Percentiles rank a stretch among this genome's conserved stretches.
phyloP scores from a whole-genome alignment of 768 basidiomycete genomes.

The Mycena sanguinolenta region DNA sequence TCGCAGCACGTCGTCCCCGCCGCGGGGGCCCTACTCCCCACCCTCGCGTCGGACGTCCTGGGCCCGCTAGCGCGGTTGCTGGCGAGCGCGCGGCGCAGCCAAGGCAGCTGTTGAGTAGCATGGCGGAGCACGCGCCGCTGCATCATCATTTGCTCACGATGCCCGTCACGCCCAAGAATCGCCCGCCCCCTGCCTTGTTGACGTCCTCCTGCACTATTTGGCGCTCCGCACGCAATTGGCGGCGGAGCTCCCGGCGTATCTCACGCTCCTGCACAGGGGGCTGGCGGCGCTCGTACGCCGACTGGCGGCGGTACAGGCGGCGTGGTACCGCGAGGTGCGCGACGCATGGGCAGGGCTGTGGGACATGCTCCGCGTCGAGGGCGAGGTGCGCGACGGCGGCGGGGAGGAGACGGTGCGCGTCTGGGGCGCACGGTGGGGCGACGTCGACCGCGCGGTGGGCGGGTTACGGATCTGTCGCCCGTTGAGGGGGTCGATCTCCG shows the following conservation, averaged over 20 bases:
- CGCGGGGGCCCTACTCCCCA: conserved; percentile 52
- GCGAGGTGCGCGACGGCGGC: conserved; percentile 76
- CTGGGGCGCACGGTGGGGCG: conserved; percentile 78
- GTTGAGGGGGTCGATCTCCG: conserved; percentile 16
- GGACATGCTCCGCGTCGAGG: conserved; percentile 83
- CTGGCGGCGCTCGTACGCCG: conserved; percentile 64
- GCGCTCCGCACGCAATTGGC: conserved; percentile 81
- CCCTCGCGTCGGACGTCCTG: conserved; percentile 51
- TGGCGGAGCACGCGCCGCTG: conserved; percentile 80
- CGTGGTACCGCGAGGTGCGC: conserved; percentile 71
- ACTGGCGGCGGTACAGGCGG: conserved; percentile 68
- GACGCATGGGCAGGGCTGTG: conserved; percentile 85
- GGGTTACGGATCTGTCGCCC: conserved; percentile 50
- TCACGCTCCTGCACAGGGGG: conserved; percentile 71
- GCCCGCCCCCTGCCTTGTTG: conserved; percentile 77
- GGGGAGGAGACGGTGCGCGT: conserved; percentile 78
- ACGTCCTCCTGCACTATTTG: conserved; percentile 82
- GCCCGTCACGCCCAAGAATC: conserved; percentile 70
- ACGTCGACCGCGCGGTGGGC: conserved; percentile 67
- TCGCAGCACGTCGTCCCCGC: conserved; percentile 66
- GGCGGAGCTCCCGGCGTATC: conserved; percentile 76
- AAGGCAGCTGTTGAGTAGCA: conserved; percentile 74
- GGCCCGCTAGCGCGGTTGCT: conserved; percentile 71
- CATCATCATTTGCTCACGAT: conserved; percentile 80
- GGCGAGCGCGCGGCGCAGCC: conserved; percentile 72